Conservation (phyloP, 176 grass and related monocot species). For the Melocanna baccifera region DNA sequence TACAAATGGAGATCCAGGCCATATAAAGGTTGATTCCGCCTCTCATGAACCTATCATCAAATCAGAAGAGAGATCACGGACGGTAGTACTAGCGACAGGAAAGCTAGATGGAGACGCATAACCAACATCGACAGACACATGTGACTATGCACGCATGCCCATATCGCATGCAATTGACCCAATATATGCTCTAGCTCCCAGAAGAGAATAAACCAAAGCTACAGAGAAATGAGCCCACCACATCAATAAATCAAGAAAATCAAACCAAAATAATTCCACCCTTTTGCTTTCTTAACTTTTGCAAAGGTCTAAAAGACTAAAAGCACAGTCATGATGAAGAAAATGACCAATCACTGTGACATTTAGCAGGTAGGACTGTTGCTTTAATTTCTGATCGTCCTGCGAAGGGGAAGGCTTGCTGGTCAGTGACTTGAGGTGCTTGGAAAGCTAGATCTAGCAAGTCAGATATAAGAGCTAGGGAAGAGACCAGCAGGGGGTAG, state of each 20-base stretch:
- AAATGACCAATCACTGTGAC: conserved; percentile 1
- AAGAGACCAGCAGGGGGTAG: background rate
- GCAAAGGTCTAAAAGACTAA: background rate
- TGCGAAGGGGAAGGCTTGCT: background rate
- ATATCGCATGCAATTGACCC: conserved; percentile 19
- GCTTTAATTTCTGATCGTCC: background rate
- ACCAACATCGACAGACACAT: background rate
- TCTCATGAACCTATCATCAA: background rate
- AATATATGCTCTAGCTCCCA: background rate
- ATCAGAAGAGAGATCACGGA: background rate
- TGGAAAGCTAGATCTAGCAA: conserved; percentile 13
- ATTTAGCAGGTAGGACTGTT: background rate
- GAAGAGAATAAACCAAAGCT: background rate
- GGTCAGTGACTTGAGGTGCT: background rate
- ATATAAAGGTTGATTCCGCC: background rate
- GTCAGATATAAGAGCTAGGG: background rate
- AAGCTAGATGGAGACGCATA: conserved; percentile 10
- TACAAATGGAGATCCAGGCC: background rate
- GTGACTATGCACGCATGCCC: conserved; percentile 10
- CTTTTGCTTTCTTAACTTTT: background rate
- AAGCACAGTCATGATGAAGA: background rate
- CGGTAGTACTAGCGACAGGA: background rate
- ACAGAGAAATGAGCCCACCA: background rate
- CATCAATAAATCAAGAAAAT: conserved; percentile 8
- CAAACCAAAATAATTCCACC: background rate